Base-by-base conservation (phyloP, 1,139 yeast species). In the Pichia sp. region DNA sequence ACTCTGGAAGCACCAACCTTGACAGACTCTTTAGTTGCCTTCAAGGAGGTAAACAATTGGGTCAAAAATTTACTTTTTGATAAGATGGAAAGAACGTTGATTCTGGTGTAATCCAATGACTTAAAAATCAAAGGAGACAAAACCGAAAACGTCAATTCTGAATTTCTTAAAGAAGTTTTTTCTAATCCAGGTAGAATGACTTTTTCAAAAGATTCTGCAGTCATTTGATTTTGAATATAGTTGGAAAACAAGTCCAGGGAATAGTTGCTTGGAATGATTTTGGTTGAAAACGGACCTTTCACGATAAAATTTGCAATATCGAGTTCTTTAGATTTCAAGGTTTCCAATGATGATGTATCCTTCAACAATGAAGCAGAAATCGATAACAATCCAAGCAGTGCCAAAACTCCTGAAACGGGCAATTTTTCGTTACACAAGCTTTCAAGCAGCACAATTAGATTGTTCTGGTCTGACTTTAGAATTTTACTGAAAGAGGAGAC, bases 91-190 rank as follows among this genome's bases (percentile, higher is more conserved):
- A 70, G 54, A 8, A 73, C 52, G 46, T 75, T 72, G 36, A 70
- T 55, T 26, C 57, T 54, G 3, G 38, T 28, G 1, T 59, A 44
- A 4, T 63, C 50, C 16, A 79, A 49, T 33, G 68, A 60, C 3
- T 54, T 46, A 43, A 79, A 66, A 28, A 85, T 58, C 3, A 69
- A 64, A 0, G 83, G 81, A 27, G 78, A 58, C 16, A 81, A 64
- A 33, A 67, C 56, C 6, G 73, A 72, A 52, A 85, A 74, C 0
- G 87, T 75, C 35, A 70, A 65, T 59, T 88, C 97, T 0, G 97
- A 85, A 3, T 95, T 79, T 60, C 97, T 76, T 56, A 92, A 69
- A 42, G 84, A 72, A 1, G 94, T 76, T 59, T 85, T 88, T 53
- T 86, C 92, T 43, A 90, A 59, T 23, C 74, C 69, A 3, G 95